Evolutionary conservation across 2,329 filamentous ascomycete genomes (phyloP).

Genomic region (Arthrobotrys megalospora): DNA sequence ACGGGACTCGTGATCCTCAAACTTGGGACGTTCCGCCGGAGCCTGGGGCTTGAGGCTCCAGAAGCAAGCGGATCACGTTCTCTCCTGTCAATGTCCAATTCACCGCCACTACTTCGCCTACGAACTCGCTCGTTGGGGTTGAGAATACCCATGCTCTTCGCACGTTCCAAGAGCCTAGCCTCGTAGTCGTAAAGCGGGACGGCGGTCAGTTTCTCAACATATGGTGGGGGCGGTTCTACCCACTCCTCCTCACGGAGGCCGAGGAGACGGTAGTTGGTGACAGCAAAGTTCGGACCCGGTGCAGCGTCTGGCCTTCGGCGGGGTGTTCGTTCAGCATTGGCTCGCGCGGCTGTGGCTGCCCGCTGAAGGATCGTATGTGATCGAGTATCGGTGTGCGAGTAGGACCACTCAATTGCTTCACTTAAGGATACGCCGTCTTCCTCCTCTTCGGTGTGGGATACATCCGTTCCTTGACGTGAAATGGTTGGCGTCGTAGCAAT

Average conservation of each 20-base stretch:
- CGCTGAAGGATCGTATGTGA: constrained; percentile 63
- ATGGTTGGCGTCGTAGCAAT: constrained; percentile 26
- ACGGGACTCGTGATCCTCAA: constrained; percentile 58
- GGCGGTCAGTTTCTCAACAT: constrained; percentile 62
- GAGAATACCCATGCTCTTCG: constrained; percentile 55
- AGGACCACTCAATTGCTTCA: constrained; percentile 63
- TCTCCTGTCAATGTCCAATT: constrained; percentile 53
- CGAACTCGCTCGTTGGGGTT: constrained; percentile 63
- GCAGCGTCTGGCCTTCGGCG: constrained; percentile 62
- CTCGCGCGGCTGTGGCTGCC: constrained; percentile 62
- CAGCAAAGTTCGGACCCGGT: constrained; percentile 62
- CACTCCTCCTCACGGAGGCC: constrained; percentile 62
- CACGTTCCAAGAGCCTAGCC: constrained; percentile 53
- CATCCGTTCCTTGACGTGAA: constrained; percentile 37
- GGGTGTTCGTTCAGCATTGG: constrained; percentile 61
- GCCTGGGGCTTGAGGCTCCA: constrained; percentile 56
- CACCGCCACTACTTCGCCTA: constrained; percentile 52
- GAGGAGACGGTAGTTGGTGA: constrained; percentile 60
- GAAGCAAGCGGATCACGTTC: constrained; percentile 59
- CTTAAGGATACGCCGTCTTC: constrained; percentile 61
- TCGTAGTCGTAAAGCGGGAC: constrained; percentile 60
- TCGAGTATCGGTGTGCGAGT: constrained; percentile 64
- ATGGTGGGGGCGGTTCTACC: constrained; percentile 64
- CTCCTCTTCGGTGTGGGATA: constrained; percentile 44
- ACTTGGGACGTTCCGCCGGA: constrained; percentile 54